Conservation (phyloP, 1,284 basidiomycete genomes). For the Meripilus lineatus region DNA sequence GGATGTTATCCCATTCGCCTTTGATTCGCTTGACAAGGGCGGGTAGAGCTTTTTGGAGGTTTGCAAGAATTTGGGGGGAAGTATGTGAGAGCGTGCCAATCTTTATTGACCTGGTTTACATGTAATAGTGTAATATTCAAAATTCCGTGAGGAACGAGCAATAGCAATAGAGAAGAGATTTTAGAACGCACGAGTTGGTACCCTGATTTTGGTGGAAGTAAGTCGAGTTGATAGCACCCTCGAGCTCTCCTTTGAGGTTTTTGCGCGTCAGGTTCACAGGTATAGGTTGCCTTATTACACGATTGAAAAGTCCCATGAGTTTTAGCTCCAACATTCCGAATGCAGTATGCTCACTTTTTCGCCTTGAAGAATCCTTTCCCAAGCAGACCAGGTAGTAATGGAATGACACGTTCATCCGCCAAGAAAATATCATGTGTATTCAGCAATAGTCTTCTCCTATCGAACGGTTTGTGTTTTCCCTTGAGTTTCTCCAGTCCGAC, state of each 20-base stretch:
- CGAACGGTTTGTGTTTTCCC: slow-evolving; percentile 92
- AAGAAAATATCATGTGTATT: slow-evolving; percentile 92
- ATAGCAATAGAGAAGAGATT: no score
- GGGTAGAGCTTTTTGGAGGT: slow-evolving; percentile 79
- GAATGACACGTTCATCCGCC: slow-evolving; percentile 87
- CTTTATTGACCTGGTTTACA: slow-evolving; percentile 64
- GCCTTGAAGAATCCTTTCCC: slow-evolving; percentile 92
- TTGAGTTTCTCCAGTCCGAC: slow-evolving; percentile 87
- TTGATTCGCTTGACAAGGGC: slow-evolving; percentile 68
- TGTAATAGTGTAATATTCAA: background rate
- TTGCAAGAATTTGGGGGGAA: slow-evolving; percentile 70
- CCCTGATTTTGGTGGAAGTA: slow-evolving; percentile 93
- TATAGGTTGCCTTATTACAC: slow-evolving; percentile 76
- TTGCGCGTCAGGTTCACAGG: slow-evolving; percentile 85
- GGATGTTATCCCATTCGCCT: slow-evolving; percentile 90
- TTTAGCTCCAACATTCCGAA: background rate
- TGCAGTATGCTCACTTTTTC: slow-evolving; percentile 71
- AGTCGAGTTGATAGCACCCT: slow-evolving; percentile 86
- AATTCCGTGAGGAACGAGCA: background rate
- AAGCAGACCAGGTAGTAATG: slow-evolving; percentile 82
- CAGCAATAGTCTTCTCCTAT: slow-evolving; percentile 81
- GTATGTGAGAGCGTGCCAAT: slow-evolving; percentile 75
- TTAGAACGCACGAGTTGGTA: slow-evolving; percentile 76
- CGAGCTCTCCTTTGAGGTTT: slow-evolving; percentile 86
- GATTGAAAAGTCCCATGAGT: background rate